Conservation (phyloP, 2,329 filamentous ascomycete genomes). For the Epichloe gansuensis region DNA sequence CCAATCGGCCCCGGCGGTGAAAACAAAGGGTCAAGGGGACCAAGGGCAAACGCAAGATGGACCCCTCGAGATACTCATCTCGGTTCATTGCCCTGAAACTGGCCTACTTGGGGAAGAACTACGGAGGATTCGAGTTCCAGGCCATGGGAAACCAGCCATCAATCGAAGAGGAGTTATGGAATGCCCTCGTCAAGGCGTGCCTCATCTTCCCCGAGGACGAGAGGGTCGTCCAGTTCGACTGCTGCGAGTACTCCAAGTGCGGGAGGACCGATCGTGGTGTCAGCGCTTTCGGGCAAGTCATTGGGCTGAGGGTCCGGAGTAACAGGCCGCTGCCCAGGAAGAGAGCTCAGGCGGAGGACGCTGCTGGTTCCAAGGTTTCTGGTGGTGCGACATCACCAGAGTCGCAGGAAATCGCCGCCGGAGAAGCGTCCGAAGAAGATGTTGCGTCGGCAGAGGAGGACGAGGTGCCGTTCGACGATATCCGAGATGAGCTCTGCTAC, state of each 20-base stretch:
- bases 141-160: conserved; percentile 60
- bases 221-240: conserved; percentile 62
- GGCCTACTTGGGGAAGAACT: conserved; percentile 81
- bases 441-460: conserved; percentile 6
- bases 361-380: conserved; percentile 11
- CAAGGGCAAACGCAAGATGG: conserved; percentile 46
- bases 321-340: conserved; percentile 46
- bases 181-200: conserved; percentile 69
- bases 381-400: conserved; percentile 12
- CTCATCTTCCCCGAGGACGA: conserved; percentile 63
- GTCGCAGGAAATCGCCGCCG: too few relatives aligned
- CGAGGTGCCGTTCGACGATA: conserved; percentile 42
- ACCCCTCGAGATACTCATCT: conserved; percentile 70
- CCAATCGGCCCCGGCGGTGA: neutral
- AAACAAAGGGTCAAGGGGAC: conserved; percentile 18
- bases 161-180: conserved; percentile 90
- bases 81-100: conserved; percentile 84
- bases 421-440: conserved; percentile 1
- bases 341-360: conserved; percentile 11
- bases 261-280: conserved; percentile 88
- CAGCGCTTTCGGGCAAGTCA: conserved; percentile 92
- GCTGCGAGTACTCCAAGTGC: conserved; percentile 88
- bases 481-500: conserved; percentile 76
- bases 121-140: conserved; percentile 89
- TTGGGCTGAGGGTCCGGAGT: conserved; percentile 73